Conservation (phyloP, 2,329 filamentous ascomycete genomes). For the Emmonsiellopsis sp. region DNA sequence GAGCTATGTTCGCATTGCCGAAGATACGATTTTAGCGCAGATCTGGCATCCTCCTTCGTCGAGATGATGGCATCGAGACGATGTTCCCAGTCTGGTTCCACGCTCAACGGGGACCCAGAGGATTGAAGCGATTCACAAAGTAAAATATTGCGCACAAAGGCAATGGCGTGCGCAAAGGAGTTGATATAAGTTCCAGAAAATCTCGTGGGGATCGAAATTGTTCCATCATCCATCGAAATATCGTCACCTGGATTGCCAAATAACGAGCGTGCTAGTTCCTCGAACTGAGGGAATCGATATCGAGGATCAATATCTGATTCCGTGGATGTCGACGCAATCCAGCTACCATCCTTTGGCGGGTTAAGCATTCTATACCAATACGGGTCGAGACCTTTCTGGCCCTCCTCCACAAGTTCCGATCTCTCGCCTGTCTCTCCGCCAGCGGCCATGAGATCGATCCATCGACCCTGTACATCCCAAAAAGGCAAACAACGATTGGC, state of each 20-base stretch:
- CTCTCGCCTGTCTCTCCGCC: slow-evolving; percentile 58
- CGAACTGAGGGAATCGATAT: slow-evolving; percentile 32
- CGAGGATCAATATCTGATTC: slow-evolving; percentile 40
- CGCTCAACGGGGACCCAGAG: slow-evolving; percentile 37
- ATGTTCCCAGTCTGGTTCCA: slow-evolving; percentile 77
- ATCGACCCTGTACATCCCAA: slow-evolving; percentile 67
- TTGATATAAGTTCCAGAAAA: slow-evolving; percentile 26
- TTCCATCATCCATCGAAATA: slow-evolving; percentile 1
- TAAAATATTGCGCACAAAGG: slow-evolving; percentile 57
- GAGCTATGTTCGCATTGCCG: slow-evolving; percentile 25
- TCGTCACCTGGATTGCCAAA: slow-evolving; percentile 2
- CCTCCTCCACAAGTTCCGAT: slow-evolving; percentile 82
- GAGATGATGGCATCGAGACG: slow-evolving; percentile 65
- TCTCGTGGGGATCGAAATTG: slow-evolving; percentile 14
- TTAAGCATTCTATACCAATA: slow-evolving; percentile 62
- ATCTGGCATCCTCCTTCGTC: slow-evolving; percentile 58
- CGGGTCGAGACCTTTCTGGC: slow-evolving; percentile 74
- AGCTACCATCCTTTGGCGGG: slow-evolving; percentile 35
- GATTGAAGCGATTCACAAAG: slow-evolving; percentile 47
- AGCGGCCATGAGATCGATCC: slow-evolving; percentile 79
- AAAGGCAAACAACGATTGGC: slow-evolving; percentile 82
- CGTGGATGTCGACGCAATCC: slow-evolving; percentile 41
- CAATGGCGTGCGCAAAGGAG: slow-evolving; percentile 60
- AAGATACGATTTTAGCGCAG: slow-evolving; percentile 38
- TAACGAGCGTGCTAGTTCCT: slow-evolving; percentile 22